phyloP scores from a whole-genome alignment of 2,329 filamentous ascomycete species.

The Phoma sp. region DNA sequence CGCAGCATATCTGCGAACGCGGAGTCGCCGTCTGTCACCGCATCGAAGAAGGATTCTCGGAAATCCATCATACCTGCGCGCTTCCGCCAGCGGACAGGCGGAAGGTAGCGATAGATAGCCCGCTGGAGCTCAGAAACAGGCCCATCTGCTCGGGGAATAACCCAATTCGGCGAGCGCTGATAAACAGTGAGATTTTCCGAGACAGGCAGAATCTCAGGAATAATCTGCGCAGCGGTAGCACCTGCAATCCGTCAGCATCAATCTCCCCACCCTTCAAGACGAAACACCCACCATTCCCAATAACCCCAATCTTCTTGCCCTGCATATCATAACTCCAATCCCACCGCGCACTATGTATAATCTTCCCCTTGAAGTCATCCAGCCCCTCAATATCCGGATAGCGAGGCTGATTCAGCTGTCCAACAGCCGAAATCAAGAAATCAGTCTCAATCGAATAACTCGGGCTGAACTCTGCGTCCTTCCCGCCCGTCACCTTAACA shows the following conservation, averaged over 20 bases:
- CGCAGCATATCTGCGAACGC: slow-evolving; percentile 53
- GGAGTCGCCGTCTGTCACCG: slow-evolving; percentile 53
- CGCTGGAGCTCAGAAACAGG: slow-evolving; percentile 54
- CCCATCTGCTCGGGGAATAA: slow-evolving; percentile 61
- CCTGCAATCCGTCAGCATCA: slow-evolving; percentile 42
- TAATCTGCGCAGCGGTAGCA: slow-evolving; percentile 65
- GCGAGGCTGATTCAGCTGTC: slow-evolving; percentile 64
- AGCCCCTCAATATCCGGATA: slow-evolving; percentile 59
- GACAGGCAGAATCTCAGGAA: slow-evolving; percentile 63
- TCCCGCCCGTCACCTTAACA: slow-evolving; percentile 58
- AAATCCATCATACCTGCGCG: slow-evolving; percentile 63
- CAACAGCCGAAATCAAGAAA: slow-evolving; percentile 66
- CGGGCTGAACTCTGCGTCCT: slow-evolving; percentile 62
- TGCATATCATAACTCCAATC: slow-evolving; percentile 65
- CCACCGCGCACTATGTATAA: slow-evolving; percentile 67
- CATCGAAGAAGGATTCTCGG: slow-evolving; percentile 58
- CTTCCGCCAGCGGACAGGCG: slow-evolving; percentile 59
- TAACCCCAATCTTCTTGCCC: slow-evolving; percentile 64
- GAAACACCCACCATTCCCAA: slow-evolving; percentile 61
- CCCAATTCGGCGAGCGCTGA: slow-evolving; percentile 67
- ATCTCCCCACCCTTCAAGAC: neutral
- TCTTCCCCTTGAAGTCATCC: slow-evolving; percentile 59
- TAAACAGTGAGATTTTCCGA: slow-evolving; percentile 61
- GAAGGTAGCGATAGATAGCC: slow-evolving; percentile 58
- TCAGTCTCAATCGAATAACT: slow-evolving; percentile 63